Evolutionary conservation across 768 basidiomycete species (phyloP).

Genomic region (Suillus ampliporus): DNA sequence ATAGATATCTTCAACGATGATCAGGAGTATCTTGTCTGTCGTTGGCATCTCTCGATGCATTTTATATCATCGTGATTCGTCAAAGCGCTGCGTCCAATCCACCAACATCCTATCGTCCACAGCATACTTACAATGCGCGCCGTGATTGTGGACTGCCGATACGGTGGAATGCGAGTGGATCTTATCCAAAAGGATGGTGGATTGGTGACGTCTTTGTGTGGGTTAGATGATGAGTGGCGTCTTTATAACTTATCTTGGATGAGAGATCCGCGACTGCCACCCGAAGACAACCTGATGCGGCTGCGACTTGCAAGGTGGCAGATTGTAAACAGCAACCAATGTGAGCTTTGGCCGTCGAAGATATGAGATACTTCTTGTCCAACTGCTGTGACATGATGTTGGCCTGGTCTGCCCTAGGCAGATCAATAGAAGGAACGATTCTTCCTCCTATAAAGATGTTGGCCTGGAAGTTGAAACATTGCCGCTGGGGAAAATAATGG

Average conservation of each 20-base stretch:
- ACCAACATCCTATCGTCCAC: not conserved
- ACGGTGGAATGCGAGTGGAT: not conserved
- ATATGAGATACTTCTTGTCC: not conserved
- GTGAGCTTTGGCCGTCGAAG: not conserved
- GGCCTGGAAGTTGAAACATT: not conserved
- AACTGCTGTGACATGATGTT: not conserved
- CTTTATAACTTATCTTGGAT: not conserved
- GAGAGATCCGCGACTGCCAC: not conserved
- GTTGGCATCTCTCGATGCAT: not conserved
- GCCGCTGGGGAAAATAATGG: not conserved
- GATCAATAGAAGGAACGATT: no score
- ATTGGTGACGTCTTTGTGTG: not conserved
- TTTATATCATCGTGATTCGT: not conserved
- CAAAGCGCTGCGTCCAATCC: slow-evolving; percentile 3
- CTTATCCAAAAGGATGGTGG: not conserved
- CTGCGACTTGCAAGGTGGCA: no score
- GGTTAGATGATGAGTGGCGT: not conserved
- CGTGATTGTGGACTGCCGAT: not conserved
- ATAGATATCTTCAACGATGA: not conserved
- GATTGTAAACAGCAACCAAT: not conserved
- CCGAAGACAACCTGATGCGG: not conserved
- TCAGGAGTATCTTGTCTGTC: not conserved
- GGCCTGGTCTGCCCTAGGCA: no score
- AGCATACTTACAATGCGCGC: slow-evolving; percentile 1
- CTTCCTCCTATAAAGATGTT: no score